Conservation (phyloP, 768 basidiomycete species). For the Terana coerulea region DNA sequence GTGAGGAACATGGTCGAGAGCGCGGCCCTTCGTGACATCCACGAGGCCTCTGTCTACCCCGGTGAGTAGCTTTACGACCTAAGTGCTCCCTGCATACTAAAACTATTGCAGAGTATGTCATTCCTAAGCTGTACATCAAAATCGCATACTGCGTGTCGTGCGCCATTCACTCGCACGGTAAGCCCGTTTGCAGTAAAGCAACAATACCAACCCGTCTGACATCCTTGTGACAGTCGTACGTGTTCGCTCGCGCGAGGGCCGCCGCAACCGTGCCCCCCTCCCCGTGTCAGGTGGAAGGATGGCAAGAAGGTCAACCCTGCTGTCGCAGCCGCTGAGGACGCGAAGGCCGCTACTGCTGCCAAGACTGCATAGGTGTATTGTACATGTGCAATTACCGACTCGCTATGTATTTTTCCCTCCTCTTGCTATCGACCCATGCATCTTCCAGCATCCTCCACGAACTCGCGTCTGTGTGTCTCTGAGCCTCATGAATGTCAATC, state of each 20-base stretch:
- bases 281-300: conserved; percentile 93
- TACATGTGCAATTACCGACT: neutral
- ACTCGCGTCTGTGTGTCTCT: too few species aligned
- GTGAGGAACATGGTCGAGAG: conserved; percentile 99
- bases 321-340: conserved; percentile 88
- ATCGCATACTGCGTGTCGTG: conserved; percentile 98
- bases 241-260: conserved; percentile 92
- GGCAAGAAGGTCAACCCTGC: conserved; percentile 96
- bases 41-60: conserved; percentile 89
- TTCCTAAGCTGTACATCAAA: conserved; percentile 98
- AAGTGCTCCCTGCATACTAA: neutral
- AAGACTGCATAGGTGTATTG: conserved; percentile 44
- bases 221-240: conserved; percentile 73
- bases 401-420: conserved; percentile 5
- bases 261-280: conserved; percentile 98
- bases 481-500: too few species aligned
- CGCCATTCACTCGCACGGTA: conserved; percentile 98
- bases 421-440: neutral
- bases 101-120: conserved; percentile 71
- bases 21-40: conserved; percentile 95
- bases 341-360: conserved; percentile 55
- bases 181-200: conserved; percentile 25
- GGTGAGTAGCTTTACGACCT: conserved; percentile 48
- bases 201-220: neutral
- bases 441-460: neutral